Percentiles rank a stretch among this genome's conserved stretches.
Conservation (phyloP, 148 eudicot genomes). For the Rhododendron williamsianum region DNA sequence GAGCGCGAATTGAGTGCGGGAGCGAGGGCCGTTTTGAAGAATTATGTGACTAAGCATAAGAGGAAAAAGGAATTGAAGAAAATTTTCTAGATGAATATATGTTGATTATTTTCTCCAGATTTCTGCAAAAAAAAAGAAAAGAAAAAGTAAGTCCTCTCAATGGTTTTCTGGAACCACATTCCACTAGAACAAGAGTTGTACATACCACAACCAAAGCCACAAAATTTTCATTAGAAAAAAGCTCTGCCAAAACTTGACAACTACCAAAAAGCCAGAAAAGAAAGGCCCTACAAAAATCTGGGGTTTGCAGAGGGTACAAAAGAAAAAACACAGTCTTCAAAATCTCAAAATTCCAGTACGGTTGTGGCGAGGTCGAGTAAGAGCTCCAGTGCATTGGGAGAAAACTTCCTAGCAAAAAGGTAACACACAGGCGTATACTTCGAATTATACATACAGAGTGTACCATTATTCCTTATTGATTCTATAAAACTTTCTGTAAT, state of each 20-base stretch:
- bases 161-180: neutral
- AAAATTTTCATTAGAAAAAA: neutral
- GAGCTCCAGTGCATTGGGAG: constrained; percentile 54
- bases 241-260: neutral
- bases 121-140: too few species aligned
- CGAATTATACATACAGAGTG: constrained; percentile 52
- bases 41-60: too few species aligned
- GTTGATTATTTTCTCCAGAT: too few species aligned
- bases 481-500: constrained; percentile 55
- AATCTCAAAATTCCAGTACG: constrained; percentile 54
- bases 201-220: neutral
- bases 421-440: constrained; percentile 40
- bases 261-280: neutral
- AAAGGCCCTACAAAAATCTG: neutral
- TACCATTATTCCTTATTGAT: constrained; percentile 60
- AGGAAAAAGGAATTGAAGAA: too few species aligned
- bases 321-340: neutral
- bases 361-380: constrained; percentile 44
- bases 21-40: too few species aligned
- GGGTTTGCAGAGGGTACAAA: neutral
- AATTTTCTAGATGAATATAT: too few species aligned
- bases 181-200: neutral
- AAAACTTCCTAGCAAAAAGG: constrained; percentile 82
- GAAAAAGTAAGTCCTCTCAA: neutral
- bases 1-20: too few species aligned